Evolutionary conservation across 163 green algal genomes (phyloP).

Genomic region (Scenedesmus sp.): DNA sequence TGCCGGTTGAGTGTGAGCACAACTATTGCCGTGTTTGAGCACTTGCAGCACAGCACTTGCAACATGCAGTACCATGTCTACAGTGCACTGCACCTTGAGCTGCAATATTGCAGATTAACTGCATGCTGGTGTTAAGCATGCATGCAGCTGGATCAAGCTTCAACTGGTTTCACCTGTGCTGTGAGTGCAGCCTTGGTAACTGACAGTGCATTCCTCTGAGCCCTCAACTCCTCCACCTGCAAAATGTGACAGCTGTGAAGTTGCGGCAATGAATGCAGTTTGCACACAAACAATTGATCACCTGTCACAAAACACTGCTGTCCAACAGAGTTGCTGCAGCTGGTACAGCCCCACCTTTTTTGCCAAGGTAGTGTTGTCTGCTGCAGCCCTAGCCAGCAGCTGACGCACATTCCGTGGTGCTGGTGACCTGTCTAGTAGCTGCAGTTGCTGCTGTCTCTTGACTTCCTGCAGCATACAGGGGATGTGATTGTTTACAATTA

Average conservation of each 20-base stretch:
- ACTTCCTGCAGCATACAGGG: background rate
- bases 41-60: background rate
- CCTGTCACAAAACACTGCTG: background rate
- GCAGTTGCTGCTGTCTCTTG: conserved; percentile 12
- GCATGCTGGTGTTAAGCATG: background rate
- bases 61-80: background rate
- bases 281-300: too few relatives aligned
- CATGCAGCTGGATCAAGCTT: background rate
- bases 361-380: conserved; percentile 34
- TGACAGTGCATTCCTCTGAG: conserved; percentile 32
- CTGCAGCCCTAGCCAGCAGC: conserved; percentile 26
- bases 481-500: too few relatives aligned
- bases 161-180: background rate
- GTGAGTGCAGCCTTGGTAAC: conserved; percentile 43
- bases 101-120: too few relatives aligned
- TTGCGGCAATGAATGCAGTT: background rate
- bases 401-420: conserved; percentile 18
- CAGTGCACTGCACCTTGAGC: too few relatives aligned
- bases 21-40: background rate
- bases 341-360: background rate
- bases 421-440: conserved; percentile 28
- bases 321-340: background rate
- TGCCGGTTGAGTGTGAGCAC: background rate
- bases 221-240: conserved; percentile 34
- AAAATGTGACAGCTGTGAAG: background rate